Evolutionary conservation across 257 asterid genomes (phyloP).

Genomic region (Coffea eugenioides): DNA sequence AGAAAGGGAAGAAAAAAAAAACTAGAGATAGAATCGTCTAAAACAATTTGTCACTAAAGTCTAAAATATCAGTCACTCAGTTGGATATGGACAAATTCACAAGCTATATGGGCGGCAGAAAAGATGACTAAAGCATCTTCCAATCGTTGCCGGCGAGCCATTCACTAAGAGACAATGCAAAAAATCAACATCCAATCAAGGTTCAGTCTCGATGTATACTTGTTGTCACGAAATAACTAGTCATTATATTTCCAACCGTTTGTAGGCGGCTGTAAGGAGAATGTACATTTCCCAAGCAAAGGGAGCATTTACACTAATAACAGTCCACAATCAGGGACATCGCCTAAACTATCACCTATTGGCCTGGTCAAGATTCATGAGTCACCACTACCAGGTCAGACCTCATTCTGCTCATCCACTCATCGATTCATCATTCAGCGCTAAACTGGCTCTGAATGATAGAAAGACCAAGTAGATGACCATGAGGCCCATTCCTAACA

Average conservation of each 20-base stretch:
- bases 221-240: neutral
- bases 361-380: neutral
- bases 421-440: constrained; percentile 50
- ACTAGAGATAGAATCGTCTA: too few relatives aligned
- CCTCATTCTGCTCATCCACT: constrained; percentile 15
- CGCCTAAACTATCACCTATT: neutral
- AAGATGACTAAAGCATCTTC: neutral
- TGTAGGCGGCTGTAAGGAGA: constrained; percentile 15
- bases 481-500: constrained; percentile 68
- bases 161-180: neutral
- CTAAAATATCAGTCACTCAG: neutral
- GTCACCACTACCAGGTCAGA: neutral
- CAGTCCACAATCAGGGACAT: neutral
- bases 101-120: neutral
- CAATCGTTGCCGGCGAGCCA: neutral
- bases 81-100: neutral
- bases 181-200: neutral
- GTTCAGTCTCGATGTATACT: neutral
- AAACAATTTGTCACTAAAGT: too few relatives aligned
- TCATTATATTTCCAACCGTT: neutral
- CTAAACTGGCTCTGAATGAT: constrained; percentile 42
- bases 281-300: constrained; percentile 6
- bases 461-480: constrained; percentile 57
- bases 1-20: too few relatives aligned
- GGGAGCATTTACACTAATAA: neutral